Conservation (phyloP, 2,329 filamentous ascomycete species). For the Aureobasidium lini region DNA sequence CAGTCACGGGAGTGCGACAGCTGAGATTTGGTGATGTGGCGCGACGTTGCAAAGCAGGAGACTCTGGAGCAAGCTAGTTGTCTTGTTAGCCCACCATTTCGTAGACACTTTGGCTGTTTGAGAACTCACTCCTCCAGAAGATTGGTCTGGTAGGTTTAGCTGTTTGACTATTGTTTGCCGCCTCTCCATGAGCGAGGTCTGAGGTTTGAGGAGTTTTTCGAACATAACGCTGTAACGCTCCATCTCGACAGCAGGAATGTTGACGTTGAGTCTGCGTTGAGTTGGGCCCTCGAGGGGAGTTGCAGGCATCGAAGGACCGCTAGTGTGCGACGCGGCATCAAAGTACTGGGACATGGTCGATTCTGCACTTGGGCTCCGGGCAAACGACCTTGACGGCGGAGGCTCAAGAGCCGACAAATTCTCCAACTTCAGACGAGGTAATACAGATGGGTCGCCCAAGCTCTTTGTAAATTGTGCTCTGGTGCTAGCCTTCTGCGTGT, state of each 20-base stretch:
- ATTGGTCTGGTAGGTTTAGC: conserved; percentile 14
- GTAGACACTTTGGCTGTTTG: too few relatives aligned
- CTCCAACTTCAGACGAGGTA: background rate
- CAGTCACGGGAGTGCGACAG: background rate
- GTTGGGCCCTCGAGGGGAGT: background rate
- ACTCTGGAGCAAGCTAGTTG: conserved; percentile 9
- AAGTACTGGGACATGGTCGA: conserved; percentile 7
- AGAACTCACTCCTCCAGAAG: conserved; percentile 1
- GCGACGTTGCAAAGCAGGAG: background rate
- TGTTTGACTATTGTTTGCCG: conserved; percentile 23
- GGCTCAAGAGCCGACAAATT: background rate
- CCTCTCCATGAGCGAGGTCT: conserved; percentile 25
- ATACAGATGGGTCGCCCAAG: background rate
- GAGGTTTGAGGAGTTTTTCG: conserved; percentile 56
- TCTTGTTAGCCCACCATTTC: background rate
- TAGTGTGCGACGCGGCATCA: conserved; percentile 7
- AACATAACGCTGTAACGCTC: conserved; percentile 97
- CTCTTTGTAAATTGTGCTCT: background rate
- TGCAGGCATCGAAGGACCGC: background rate
- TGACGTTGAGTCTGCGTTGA: conserved; percentile 53
- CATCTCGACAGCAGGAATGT: conserved; percentile 72
- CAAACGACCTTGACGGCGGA: background rate
- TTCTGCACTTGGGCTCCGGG: conserved; percentile 3
- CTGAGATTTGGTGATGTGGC: conserved; percentile 11
- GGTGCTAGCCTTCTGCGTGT: background rate